Evolutionary conservation across 305 asterid genomes (phyloP).

Genomic region (Solanum hybrid): DNA sequence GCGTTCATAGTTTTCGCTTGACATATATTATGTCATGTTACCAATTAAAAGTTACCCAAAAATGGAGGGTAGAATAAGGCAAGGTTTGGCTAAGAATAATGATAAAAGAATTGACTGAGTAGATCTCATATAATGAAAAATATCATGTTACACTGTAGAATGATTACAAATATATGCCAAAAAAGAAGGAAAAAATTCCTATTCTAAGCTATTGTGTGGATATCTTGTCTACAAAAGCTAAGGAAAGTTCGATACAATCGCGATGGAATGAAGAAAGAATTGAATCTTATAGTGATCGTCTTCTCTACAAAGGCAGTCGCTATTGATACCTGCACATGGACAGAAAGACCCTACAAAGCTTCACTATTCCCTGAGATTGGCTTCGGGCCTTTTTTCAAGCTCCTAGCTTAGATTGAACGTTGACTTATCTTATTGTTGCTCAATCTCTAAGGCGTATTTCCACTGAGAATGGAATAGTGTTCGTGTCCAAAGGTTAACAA

Average conservation of each 20-base stretch:
- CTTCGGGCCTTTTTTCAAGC: background rate
- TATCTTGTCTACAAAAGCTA: background rate
- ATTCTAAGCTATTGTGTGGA: background rate
- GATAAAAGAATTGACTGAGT: conserved; percentile 2
- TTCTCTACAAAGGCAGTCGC: background rate
- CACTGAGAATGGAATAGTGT: background rate
- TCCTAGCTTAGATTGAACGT: background rate
- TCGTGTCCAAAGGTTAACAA: background rate
- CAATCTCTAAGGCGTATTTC: background rate
- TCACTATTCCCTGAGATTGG: background rate
- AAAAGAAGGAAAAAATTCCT: background rate
- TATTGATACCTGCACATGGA: background rate
- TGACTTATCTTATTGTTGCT: background rate
- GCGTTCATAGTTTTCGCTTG: background rate
- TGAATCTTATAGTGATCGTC: background rate
- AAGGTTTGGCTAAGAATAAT: background rate
- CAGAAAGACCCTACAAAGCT: background rate
- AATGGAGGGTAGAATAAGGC: background rate
- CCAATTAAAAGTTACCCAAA: background rate
- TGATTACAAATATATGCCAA: conserved; percentile 6
- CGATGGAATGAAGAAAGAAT: background rate
- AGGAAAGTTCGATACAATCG: background rate
- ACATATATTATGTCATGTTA: background rate
- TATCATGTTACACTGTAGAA: conserved; percentile 11
- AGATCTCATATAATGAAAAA: background rate